Conservation (phyloP, 805 yeast genomes). For the Candida jianshihensis region DNA sequence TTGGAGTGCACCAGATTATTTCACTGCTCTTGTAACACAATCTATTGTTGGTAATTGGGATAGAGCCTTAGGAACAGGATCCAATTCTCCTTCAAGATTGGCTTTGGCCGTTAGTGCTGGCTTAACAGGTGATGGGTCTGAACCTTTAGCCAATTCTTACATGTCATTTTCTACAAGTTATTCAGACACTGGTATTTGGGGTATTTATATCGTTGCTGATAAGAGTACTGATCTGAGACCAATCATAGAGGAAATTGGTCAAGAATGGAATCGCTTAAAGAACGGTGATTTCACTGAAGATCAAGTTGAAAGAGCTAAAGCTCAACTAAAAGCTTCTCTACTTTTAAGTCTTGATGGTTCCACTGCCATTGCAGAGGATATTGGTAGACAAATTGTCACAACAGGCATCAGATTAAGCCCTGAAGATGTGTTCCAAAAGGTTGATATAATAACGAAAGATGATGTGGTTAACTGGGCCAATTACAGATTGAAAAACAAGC, state of each 20-base stretch:
- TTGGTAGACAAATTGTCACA: constrained; percentile 94
- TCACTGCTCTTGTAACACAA: constrained; percentile 91
- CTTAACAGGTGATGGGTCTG: constrained; percentile 44
- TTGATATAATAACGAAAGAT: constrained; percentile 67
- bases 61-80: constrained; percentile 78
- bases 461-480: constrained; percentile 89
- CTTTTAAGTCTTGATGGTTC: constrained; percentile 88
- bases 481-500: constrained; percentile 68
- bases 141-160: constrained; percentile 83
- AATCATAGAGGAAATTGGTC: constrained; percentile 66
- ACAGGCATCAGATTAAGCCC: constrained; percentile 62
- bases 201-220: constrained; percentile 80
- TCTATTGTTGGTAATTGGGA: constrained; percentile 98
- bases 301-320: constrained; percentile 90
- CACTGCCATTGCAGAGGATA: constrained; percentile 94
- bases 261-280: constrained; percentile 86
- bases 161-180: constrained; percentile 96
- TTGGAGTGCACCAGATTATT: constrained; percentile 94
- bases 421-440: constrained; percentile 46
- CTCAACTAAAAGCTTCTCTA: constrained; percentile 89
- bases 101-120: constrained; percentile 57
- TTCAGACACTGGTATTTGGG: constrained; percentile 98
- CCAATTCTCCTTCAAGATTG: constrained; percentile 79
- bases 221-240: constrained; percentile 57
- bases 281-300: constrained; percentile 69